Evolutionary conservation across 306 rosid genomes (phyloP), one percentile per base, ranked within the genome.

Genomic region (Gastrolobium bilobum): DNA sequence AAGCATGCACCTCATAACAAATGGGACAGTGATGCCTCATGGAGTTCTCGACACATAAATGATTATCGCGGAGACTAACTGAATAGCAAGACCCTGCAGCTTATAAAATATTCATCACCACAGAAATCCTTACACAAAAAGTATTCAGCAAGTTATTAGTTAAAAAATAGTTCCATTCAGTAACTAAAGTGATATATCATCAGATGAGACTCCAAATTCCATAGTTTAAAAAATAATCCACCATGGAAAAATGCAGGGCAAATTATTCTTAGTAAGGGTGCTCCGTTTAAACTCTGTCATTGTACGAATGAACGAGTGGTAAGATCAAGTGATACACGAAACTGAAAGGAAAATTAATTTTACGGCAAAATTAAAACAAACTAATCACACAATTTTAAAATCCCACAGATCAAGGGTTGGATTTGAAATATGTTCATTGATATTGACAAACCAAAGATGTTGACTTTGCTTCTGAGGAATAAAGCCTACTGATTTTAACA

Each of bases 21-120:
- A 94, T 94, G 26, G 98, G 93, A 74, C 98, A 94, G 85, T 94
- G 97, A 81, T 94, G 96, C 80, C 86, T 82, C 98, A 94, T 94
- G 78, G 98, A 92, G 88, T 94, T 88, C 91, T 94, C 98, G 70
- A 94, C 88, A 50, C 97, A 94, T 66, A 74, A 70, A 87, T 94
- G 98, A 77, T 94, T 94, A 78, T 83, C 85, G 4, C 89, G 96
- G 83, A 94, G 87, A 73, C 10, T 4, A 67, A 84, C 52, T 3
- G 93, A 83, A 87, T 94, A 92, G 84, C 98, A 94, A 14, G 94
- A 90, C 52, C 92, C 98, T 92, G 85, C 72, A 76, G n/a, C 30
- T 73, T 15, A 74, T 33, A 80, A 57, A 66, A 53, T 61, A 60
- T 38, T 61, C 11, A 74, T 83, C 7, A 79, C 15, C 10, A 53